Percentiles rank a stretch among this genome's conserved stretches.
These are phyloP conservation scores for Ambrosiella xylebori DNA, from an alignment of 2,329 filamentous ascomycete species.

Conservation along the genomic window DNA sequence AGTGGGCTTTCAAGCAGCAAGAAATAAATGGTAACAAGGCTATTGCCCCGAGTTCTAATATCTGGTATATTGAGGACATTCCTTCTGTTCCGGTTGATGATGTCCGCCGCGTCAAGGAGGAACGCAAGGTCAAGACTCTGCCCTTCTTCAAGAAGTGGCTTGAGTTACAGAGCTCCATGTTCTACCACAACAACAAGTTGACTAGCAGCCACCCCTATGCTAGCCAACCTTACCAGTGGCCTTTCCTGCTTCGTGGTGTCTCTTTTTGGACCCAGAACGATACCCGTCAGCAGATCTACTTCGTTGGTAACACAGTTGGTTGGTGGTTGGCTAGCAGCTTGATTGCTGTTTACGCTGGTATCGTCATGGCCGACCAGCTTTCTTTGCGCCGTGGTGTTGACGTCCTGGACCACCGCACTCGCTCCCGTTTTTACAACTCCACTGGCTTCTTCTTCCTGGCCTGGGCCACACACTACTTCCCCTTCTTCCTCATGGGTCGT, in stretches of 20 bases:
- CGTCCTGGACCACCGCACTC: conserved; percentile 83
- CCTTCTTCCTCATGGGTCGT: conserved; percentile 95
- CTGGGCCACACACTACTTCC: conserved; percentile 94
- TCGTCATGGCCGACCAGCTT: conserved; percentile 81
- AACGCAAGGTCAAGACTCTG: conserved; percentile 62
- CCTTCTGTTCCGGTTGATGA: conserved; percentile 58
- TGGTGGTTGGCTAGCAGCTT: conserved; percentile 95
- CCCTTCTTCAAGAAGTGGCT: conserved; percentile 90
- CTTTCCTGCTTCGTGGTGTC: conserved; percentile 88
- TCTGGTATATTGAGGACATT: conserved; percentile 88
- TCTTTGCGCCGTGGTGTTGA: conserved; percentile 86
- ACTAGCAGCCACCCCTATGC: conserved; percentile 95
- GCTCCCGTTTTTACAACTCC: conserved; percentile 90
- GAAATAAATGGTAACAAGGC: conserved; percentile 99
- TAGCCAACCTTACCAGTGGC: conserved; percentile 91
- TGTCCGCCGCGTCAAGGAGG: conserved; percentile 55
- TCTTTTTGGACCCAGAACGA: conserved; percentile 99
- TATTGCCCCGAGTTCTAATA: conserved; percentile 69
- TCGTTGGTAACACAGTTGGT: conserved; percentile 86
- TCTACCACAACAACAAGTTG: conserved; percentile 96
- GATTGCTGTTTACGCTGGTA: conserved; percentile 81
- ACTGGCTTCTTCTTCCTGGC: conserved; percentile 98
- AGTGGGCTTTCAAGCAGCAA: conserved; percentile 93
- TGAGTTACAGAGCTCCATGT: conserved; percentile 94
- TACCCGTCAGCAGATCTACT: conserved; percentile 93